Base-by-base conservation (phyloP, 2,329 filamentous ascomycete genomes). In the Lecanicillium sp. region DNA sequence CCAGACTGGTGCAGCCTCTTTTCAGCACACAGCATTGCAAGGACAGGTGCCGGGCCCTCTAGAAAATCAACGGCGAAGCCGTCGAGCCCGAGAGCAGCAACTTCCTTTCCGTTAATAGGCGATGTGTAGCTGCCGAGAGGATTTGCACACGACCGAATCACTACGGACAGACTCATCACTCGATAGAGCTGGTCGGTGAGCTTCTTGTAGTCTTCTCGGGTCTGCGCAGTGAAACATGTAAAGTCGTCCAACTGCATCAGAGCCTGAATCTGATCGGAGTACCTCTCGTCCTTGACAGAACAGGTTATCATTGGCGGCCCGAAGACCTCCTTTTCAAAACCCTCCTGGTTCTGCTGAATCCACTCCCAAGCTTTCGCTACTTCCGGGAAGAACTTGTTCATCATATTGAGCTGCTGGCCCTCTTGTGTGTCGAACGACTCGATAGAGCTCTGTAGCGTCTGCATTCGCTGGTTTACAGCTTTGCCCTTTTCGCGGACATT, bases 21-120 rank as follows among this genome's bases (percentile, higher is more conserved):
- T 48, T 85, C 81, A 11, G 79, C 74, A 58, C 88, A 96, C 17
- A 98, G 74, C 84, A 94, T 92, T 6, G 87, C 83, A 25, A 97
- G 65, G 2, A 98, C 86, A 2, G 85, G 74, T 2, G 82, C 79
- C 0, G 94, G 94, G 0, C 90, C 92, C 25, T 81, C 72, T 5
- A 98, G 56, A 42, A 75, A 86, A 53, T 97, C 84, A 18, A 85
- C 69, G 1, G 87, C 80, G 64, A 84, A 95, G 2, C 82, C 80
- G 46, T 94, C 83, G 36, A 98, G 75, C 0, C 87, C 87, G 59
- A 78, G 42, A 29, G 51, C 43, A 37, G 53, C 52, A 40, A 87
- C 59, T 37, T 86, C 68, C 8, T 78, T 67, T 5, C 56, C 49
- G 1, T 72, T 62, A 5, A 86, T 51, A 1, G 77, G 75, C 7